Base-by-base conservation (phyloP, 352 stramenopile species). In the Thraustotheca clavata region DNA sequence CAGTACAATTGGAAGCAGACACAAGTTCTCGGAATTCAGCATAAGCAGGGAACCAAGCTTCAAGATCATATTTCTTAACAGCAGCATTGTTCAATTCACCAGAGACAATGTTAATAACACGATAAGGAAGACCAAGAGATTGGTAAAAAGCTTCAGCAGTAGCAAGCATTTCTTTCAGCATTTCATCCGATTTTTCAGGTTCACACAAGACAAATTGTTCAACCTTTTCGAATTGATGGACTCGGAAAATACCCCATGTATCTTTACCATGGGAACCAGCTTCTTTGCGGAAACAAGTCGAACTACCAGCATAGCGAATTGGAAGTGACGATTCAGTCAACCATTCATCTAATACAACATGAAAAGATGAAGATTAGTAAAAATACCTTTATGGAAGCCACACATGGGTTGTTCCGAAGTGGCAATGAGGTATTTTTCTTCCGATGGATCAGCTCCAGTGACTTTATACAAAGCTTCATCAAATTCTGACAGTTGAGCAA, bases 201-300 rank as follows among this genome's bases (percentile, higher is more conserved):
- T 97, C 91, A 22, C 91, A 97, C 60, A 99, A 91, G 74, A 91
- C 97, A 74, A 99, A 99, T 75, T 99, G 96, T 78, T 99, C 96
- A 62, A 99, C 97, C 84, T 99, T 99, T 76, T 99, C 96, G 74
- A 99, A 99, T 81, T 99, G 97, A 84, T 99, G 97, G 6, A 99
- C 97, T 40, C 97, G 94, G 79, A 99, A 99, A 74, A 99, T 99
- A 41, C 97, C 97, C 85, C 97, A 98, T 70, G 97, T 99, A 77
- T 99, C 97, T 79, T 98, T 98, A 49, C 97, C 97, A 71, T 98
- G 96, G 48, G 87, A 96, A 32, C 97, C 97, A 12, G 97, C 96
- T 81, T 99, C 97, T 77, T 99, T 99, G 50, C 97, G 92, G 83
- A 99, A 99, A 71, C 96, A 99, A n/a, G 96, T 99, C 34, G 94